Evolutionary conservation across 352 stramenopile species (phyloP).

Genomic region (Globisporangium cylindrosporum): DNA sequence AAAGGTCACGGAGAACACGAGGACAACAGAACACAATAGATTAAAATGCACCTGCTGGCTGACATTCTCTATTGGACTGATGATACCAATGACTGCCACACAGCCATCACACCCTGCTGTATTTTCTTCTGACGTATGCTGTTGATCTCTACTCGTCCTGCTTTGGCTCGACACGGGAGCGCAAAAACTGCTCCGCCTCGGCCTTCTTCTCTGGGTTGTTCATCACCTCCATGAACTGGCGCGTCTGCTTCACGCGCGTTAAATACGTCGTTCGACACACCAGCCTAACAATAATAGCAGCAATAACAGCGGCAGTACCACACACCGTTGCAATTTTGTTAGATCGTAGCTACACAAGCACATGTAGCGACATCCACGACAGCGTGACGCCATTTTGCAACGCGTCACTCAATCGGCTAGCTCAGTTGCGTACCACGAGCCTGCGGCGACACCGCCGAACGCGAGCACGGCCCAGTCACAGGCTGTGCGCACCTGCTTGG

Average conservation of each 20-base stretch:
- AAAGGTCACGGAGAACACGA: not conserved
- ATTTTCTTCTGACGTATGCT: not conserved
- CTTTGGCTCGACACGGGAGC: constrained; percentile 53
- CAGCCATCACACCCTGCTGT: not conserved
- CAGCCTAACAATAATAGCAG: constrained; percentile 29
- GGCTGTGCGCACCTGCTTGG: constrained; percentile 44
- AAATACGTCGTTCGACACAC: constrained; percentile 61
- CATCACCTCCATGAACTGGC: constrained; percentile 83
- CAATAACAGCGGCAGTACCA: not conserved
- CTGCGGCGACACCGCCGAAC: constrained; percentile 54
- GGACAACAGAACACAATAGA: not conserved
- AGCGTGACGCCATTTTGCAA: not conserved
- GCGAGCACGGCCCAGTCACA: constrained; percentile 64
- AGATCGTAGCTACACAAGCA: not conserved
- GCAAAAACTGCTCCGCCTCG: constrained; percentile 75
- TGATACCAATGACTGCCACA: not conserved
- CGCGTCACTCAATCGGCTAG: not conserved
- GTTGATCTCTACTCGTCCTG: constrained; percentile 9
- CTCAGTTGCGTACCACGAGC: constrained; percentile 42
- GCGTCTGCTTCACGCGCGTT: constrained; percentile 50
- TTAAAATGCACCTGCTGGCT: not conserved
- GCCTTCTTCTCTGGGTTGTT: constrained; percentile 71
- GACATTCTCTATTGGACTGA: not conserved
- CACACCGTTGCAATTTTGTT: not conserved
- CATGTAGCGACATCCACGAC: not conserved